These are phyloP conservation scores for Rhizopogon parksii DNA, from an alignment of 1,284 basidiomycete species.

Conservation along the genomic window DNA sequence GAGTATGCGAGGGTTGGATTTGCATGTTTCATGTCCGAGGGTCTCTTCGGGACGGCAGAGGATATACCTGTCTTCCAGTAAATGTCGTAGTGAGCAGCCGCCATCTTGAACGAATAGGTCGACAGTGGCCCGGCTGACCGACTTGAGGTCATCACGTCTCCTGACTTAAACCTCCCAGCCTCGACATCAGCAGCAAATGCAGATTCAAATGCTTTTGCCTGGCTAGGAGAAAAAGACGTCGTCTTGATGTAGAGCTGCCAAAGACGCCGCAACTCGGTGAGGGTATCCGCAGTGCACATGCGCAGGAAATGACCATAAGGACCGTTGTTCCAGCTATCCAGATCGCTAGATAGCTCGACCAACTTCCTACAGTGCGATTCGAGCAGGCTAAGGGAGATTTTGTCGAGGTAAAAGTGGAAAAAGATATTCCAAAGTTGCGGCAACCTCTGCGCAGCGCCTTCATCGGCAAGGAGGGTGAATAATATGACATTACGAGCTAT, in stretches of 20 bases:
- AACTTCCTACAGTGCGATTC: slow-evolving; percentile 41
- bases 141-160: slow-evolving; percentile 6
- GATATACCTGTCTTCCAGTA: slow-evolving; percentile 43
- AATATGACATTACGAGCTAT: slow-evolving; percentile 38
- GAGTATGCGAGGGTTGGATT: slow-evolving; percentile 48
- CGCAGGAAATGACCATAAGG: slow-evolving; percentile 35
- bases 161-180: neutral
- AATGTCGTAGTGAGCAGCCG: slow-evolving; percentile 21
- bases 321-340: slow-evolving; percentile 38
- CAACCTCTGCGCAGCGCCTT: slow-evolving; percentile 13
- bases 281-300: slow-evolving; percentile 34
- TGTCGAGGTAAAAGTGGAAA: slow-evolving; percentile 48
- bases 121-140: slow-evolving; percentile 37
- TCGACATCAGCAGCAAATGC: slow-evolving; percentile 16
- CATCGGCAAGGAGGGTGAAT: slow-evolving; percentile 32
- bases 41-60: slow-evolving; percentile 21
- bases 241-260: slow-evolving; percentile 35
- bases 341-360: slow-evolving; percentile 26
- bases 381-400: slow-evolving; percentile 32
- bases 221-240: slow-evolving; percentile 10
- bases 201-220: slow-evolving; percentile 17
- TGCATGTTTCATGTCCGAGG: slow-evolving; percentile 25
- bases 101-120: slow-evolving; percentile 14
- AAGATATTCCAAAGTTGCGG: slow-evolving; percentile 48
- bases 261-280: slow-evolving; percentile 35